Evolutionary conservation across 1,284 basidiomycete species (phyloP), one percentile per base, ranked within the genome.

Genomic region (Microbotryum lychnidis-dioicae): DNA sequence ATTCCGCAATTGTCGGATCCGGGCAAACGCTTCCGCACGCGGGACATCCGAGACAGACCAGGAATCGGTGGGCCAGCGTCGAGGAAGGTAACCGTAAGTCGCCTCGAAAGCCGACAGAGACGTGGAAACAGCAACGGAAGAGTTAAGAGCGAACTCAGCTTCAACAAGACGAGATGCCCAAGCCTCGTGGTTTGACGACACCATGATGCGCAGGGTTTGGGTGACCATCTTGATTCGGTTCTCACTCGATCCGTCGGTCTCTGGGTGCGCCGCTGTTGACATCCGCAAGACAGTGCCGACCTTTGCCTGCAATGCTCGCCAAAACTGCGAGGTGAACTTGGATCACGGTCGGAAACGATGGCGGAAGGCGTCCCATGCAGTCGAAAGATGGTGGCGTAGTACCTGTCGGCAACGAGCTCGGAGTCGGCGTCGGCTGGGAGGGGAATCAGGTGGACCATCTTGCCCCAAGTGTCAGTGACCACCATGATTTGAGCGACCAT

Each of bases 321-420:
- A 82, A 64, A 81, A 77, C n/a, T 54, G 37, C n/a, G 74, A 71
- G 0, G 77, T 78, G 64, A 81, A 82, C 9, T 77, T 64, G 0
- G 66, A 59, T 81, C 78, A 4, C 77, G 68, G 60, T 81, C 76
- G 29, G 74, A 76, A 5, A 80, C 67, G 33, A 83, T 79, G 0
- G 63, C 61, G 7, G 67, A 61, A 0, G 75, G 79, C 1, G 80
- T 56, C 8, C 64, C 64, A 31, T 58, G 54, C 2, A 52, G 51
- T 4, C 27, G 27, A n/a, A 51, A 51, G 21, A 64, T 51, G 6
- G 12, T 18, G 14, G 16, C 9, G 50, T 42, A 53, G 57, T 54
- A 55, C 4, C 18, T 20, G 1, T 14, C n/a, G n/a, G n/a, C n/a
- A n/a, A n/a, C n/a, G n/a, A n/a, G n/a, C n/a, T n/a, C n/a, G n/a